Percentiles rank a stretch among this genome's conserved stretches.
phyloP scores from a whole-genome alignment of 768 basidiomycete species.

The Termitomyces heimii region DNA sequence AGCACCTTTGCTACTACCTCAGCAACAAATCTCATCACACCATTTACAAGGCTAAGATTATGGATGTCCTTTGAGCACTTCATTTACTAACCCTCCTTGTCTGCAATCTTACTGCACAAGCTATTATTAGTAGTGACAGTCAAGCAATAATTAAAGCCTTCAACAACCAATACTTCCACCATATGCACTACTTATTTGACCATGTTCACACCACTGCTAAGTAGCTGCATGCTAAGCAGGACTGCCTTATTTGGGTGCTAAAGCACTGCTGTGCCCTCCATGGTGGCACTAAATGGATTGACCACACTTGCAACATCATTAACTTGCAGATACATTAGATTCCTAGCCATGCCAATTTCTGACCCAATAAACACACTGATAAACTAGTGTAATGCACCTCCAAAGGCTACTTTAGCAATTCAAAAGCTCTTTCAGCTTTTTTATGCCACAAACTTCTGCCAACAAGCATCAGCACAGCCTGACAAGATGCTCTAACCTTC shows the following conservation, averaged over 20 bases:
- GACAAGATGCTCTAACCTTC: background rate
- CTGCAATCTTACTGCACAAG: background rate
- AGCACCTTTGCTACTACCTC: no score
- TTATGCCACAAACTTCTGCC: background rate
- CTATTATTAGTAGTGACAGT: background rate
- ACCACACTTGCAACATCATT: no score
- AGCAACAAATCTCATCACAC: no score
- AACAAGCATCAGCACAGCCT: background rate
- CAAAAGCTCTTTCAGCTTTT: background rate
- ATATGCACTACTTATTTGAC: background rate
- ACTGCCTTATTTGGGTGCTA: background rate
- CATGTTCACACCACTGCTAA: background rate
- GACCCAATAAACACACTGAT: no score
- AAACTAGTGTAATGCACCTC: no score
- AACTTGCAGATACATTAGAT: no score
- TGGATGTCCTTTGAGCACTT: no score
- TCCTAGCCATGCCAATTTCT: no score
- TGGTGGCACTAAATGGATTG: background rate
- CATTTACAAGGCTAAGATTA: no score
- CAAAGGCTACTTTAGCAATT: background rate
- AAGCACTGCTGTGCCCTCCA: background rate
- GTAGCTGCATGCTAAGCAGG: background rate
- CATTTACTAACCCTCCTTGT: background rate
- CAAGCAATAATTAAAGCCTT: background rate
- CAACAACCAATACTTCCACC: background rate